These are phyloP conservation scores for Fusarium equiseti DNA, from an alignment of 2,329 filamentous ascomycete species.

Conservation along the genomic window DNA sequence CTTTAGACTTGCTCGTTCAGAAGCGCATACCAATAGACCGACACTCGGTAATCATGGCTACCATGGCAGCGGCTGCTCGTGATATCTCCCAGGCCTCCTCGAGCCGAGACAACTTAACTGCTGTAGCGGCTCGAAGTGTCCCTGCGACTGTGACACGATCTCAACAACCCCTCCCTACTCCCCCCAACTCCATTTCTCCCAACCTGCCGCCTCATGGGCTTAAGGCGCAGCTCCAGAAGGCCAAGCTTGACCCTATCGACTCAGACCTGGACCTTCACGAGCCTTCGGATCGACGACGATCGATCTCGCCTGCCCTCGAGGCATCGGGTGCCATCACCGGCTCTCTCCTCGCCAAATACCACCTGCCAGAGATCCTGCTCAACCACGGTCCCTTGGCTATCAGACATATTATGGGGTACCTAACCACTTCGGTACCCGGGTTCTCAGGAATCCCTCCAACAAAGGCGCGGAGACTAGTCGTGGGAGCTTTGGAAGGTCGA, in stretches of 20 bases:
- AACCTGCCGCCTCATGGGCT: slow-evolving; percentile 84
- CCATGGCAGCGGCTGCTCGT: slow-evolving; percentile 74
- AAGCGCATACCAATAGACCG: slow-evolving; percentile 56
- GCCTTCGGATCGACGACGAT: slow-evolving; percentile 50
- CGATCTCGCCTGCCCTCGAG: slow-evolving; percentile 69
- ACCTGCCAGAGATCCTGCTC: slow-evolving; percentile 90
- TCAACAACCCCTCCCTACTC: slow-evolving; percentile 81
- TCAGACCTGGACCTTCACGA: slow-evolving; percentile 91
- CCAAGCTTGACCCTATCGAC: slow-evolving; percentile 75
- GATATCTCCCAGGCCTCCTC: slow-evolving; percentile 72
- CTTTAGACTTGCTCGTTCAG: slow-evolving; percentile 60
- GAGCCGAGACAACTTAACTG: slow-evolving; percentile 78
- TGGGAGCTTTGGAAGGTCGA: slow-evolving; percentile 89
- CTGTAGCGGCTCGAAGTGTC: slow-evolving; percentile 75
- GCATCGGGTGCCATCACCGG: slow-evolving; percentile 86
- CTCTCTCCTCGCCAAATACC: slow-evolving; percentile 85
- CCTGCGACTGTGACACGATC: slow-evolving; percentile 69
- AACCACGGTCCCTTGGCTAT: slow-evolving; percentile 92
- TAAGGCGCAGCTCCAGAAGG: slow-evolving; percentile 74
- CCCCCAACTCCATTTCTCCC: slow-evolving; percentile 95
- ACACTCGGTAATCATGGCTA: slow-evolving; percentile 68
- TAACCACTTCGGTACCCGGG: slow-evolving; percentile 92
- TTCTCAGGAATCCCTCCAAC: slow-evolving; percentile 90
- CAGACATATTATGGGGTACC: slow-evolving; percentile 92
- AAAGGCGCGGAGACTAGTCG: slow-evolving; percentile 90